Evolutionary conservation across 2,329 filamentous ascomycete species (phyloP), one percentile per base, ranked within the genome.

Genomic region (Trichoderma lentiforme): DNA sequence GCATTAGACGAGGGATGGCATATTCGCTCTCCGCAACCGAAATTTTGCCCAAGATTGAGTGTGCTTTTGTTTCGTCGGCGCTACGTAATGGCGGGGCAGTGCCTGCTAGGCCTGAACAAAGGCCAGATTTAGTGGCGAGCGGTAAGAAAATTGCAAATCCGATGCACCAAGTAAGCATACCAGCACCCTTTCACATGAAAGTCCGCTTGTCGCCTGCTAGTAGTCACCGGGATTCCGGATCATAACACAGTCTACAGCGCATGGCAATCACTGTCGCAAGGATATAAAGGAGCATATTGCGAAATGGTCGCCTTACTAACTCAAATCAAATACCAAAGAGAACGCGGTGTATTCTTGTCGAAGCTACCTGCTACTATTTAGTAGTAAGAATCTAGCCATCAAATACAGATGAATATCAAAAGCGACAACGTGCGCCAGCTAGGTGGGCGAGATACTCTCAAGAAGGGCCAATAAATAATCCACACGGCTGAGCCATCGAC

Each of bases 51-150:
- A 72, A 30, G 4, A 18, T 18, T 26, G 34, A 36, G 21, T 39
- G 47, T 18, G 62, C 28, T 53, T 51, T 15, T 51, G 70, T 61
- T 67, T 53, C 70, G 70, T 56, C 39, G 70, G 57, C 53, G 70
- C 63, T 64, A 73, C 80, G 80, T 81, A 81, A 81, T 81, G 79
- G 80, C 78, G 80, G 80, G 80, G 80, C 80, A 77, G 76, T 78
- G 21, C 28, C 26, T 53, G 32, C 47, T 24, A 36, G 30, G n/a
- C 21, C 3, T 26, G 3, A 14, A 36, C 15, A 36, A n/a, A 26
- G 21, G 21, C 30, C n/a, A 57, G 32, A n/a, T 58, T 58, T 65
- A 30, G 43, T 53, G 62, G 34, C 26, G 30, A n/a, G 28, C 39
- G 26, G 62, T 28, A 30, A 21, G 43, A 56, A 34, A 53, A 26